phyloP scores from a whole-genome alignment of 805 yeast genomes.

The Candida pseudofarinosa region DNA sequence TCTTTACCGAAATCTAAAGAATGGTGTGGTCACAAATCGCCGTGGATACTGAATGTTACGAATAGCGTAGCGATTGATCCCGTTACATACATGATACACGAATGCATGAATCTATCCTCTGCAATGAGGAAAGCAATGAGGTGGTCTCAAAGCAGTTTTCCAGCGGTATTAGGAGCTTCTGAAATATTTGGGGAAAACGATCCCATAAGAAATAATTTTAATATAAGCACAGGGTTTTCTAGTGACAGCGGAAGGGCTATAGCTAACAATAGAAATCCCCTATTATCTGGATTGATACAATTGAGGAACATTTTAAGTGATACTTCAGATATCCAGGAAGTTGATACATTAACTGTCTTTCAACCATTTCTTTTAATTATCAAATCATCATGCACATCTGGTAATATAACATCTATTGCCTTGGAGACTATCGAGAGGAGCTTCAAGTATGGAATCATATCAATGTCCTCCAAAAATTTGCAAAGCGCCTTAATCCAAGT shows the following conservation, averaged over 20 bases:
- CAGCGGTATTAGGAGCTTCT: constrained; percentile 75
- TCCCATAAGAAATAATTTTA: constrained; percentile 21
- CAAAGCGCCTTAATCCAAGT: constrained; percentile 59
- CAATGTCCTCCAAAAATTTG: constrained; percentile 49
- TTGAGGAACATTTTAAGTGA: constrained; percentile 67
- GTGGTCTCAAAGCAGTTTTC: constrained; percentile 74
- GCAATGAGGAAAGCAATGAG: constrained; percentile 76
- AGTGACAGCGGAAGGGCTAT: constrained; percentile 4
- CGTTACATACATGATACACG: constrained; percentile 77
- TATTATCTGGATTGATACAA: constrained; percentile 75
- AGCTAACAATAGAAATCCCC: constrained; percentile 42
- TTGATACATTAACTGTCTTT: constrained; percentile 69
- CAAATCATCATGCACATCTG: constrained; percentile 80
- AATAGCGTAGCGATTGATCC: constrained; percentile 55
- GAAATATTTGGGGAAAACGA: constrained; percentile 48
- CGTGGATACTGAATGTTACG: neutral
- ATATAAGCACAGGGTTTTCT: constrained; percentile 15
- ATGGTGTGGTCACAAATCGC: neutral
- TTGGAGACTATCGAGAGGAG: constrained; percentile 72
- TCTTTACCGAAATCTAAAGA: neutral
- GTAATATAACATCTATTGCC: constrained; percentile 79
- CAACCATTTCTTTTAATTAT: constrained; percentile 86
- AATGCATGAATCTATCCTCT: constrained; percentile 79
- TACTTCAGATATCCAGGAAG: constrained; percentile 43
- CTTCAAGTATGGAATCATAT: constrained; percentile 65